A percentile compares a stretch with the other conserved stretches of the same genome.
These are phyloP conservation scores for Spathaspora boniae DNA, from an alignment of 805 yeast genomes.

Conservation along the genomic window DNA sequence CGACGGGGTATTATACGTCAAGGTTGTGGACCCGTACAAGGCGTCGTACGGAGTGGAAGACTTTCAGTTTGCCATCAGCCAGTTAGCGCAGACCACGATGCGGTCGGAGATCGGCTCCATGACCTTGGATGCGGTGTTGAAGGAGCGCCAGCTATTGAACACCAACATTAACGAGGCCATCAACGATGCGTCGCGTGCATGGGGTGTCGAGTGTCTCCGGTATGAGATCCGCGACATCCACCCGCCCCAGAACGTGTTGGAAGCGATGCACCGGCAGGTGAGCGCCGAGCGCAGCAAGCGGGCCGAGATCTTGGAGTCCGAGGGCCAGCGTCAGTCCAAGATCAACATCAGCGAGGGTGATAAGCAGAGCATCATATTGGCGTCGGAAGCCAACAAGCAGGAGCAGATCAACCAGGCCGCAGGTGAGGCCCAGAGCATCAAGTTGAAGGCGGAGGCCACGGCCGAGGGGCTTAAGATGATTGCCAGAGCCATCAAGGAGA, in stretches of 20 bases:
- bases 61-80: conserved; percentile 79
- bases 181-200: conserved; percentile 74
- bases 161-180: conserved; percentile 70
- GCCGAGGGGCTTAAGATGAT: conserved; percentile 65
- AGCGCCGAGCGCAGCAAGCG: conserved; percentile 83
- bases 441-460: conserved; percentile 65
- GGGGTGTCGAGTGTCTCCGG: conserved; percentile 84
- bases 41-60: conserved; percentile 88
- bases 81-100: conserved; percentile 89
- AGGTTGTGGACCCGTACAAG: conserved; percentile 76
- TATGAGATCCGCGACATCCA: conserved; percentile 87
- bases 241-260: conserved; percentile 81
- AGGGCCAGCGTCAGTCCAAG: conserved; percentile 74
- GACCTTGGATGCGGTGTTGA: conserved; percentile 72
- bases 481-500: conserved; percentile 62
- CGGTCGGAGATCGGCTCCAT: conserved; percentile 83
- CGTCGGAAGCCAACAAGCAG: conserved; percentile 68
- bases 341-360: conserved; percentile 85
- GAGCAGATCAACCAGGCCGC: conserved; percentile 64
- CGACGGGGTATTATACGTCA: conserved; percentile 79
- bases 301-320: conserved; percentile 83
- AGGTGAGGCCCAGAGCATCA: conserved; percentile 71
- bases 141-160: conserved; percentile 73
- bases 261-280: conserved; percentile 90
- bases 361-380: conserved; percentile 63